Conservation (phyloP, 2,329 filamentous ascomycete species). For the Fusarium sp. region DNA sequence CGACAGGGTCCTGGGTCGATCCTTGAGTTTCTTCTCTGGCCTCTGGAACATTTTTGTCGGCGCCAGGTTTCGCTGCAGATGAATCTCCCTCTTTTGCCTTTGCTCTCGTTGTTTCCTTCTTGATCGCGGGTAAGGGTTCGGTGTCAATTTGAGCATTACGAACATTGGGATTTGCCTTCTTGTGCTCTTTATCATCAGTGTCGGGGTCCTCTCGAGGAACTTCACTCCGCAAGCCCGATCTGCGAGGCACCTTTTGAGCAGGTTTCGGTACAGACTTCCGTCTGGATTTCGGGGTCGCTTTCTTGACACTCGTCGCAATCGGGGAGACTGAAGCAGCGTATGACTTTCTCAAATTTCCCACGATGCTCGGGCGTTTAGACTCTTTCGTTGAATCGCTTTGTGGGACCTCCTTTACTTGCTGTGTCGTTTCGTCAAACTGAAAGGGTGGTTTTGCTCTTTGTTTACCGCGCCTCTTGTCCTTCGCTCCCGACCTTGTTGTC, state of each 20-base stretch:
- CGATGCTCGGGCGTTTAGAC: slow-evolving; percentile 20
- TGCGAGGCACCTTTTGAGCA: background rate
- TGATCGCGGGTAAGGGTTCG: background rate
- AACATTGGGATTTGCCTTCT: background rate
- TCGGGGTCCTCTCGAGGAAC: slow-evolving; percentile 7
- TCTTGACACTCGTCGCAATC: slow-evolving; percentile 12
- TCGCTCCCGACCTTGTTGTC: background rate
- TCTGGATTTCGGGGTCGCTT: slow-evolving; percentile 11
- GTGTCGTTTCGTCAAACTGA: slow-evolving; percentile 51
- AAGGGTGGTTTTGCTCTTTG: slow-evolving; percentile 54
- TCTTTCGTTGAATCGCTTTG: slow-evolving; percentile 5
- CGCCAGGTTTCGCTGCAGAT: background rate
- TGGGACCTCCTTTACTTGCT: slow-evolving; percentile 42
- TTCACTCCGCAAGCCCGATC: background rate
- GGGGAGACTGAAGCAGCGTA: slow-evolving; percentile 36
- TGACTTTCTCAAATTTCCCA: slow-evolving; percentile 34
- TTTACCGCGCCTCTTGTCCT: slow-evolving; percentile 47
- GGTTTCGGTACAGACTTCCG: slow-evolving; percentile 14
- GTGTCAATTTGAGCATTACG: background rate
- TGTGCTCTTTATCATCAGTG: background rate
- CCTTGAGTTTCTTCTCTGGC: background rate
- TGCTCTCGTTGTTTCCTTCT: background rate
- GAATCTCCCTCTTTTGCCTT: background rate
- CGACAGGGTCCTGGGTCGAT: slow-evolving; percentile 16
- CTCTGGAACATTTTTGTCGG: background rate